Base-by-base conservation (phyloP, 495 filamentous ascomycete genomes). In the Podospora anserina region DNA sequence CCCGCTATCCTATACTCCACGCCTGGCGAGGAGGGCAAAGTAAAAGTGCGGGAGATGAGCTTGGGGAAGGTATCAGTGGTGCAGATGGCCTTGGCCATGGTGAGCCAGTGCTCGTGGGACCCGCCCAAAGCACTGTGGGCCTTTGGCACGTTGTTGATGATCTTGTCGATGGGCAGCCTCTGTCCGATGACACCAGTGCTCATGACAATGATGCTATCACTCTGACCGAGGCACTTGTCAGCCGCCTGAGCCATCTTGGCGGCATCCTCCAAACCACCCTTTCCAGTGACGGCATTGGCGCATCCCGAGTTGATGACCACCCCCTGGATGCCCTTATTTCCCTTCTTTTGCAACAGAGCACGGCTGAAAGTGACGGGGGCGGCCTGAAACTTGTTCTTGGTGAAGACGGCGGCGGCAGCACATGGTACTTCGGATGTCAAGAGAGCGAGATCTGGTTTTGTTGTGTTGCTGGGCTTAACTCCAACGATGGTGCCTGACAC, bases 1-100 rank as follows among this genome's bases (percentile, higher is more conserved):
- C 95, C 95, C 28, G 91, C 93, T 28, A 99, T 90, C 72, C 85
- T 83, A 82, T 97, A 99, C 75, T 86, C 85, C 55, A 85, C 87
- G 9, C 82, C 81, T 3, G 91, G 88, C 9, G 91, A 91, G 11
- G 92, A 95, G 26, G 94, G 94, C 30, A 99, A 87, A 5, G 81
- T 88, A 80, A 98, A 99, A 4, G 87, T 88, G 66, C 85, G 87
- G 20, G 94, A 97, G 67, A 92, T 82, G 68, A 99, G 89, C 82
- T 99, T 99, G 69, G 96, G 95, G 82, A 99, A 99, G 30, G 96
- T 99, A 80, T 99, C 96, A 30, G 95, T 99, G 18, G 95, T 99
- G 83, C 94, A 97, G 79, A 99, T 99, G 26, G 95, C 93, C 74
- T 90, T 90, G 62, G 96, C 96, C 61, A 91, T 89, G 30, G 82